Conservation (phyloP, 2,329 filamentous ascomycete genomes). For the Colletotrichum sp. region DNA sequence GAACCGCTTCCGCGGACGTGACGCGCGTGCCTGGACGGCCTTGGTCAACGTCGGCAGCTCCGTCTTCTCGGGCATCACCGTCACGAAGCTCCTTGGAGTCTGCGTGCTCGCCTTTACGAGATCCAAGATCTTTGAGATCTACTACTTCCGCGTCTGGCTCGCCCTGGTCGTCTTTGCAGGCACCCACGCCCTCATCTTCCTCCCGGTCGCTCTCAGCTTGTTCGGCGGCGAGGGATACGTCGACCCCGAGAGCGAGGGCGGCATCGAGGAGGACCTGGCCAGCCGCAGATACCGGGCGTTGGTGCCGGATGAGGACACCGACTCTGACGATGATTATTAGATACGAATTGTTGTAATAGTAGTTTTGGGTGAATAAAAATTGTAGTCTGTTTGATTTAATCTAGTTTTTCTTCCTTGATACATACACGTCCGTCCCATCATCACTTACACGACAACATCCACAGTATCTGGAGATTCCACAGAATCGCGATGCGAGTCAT, state of each 20-base stretch:
- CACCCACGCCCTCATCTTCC: slow-evolving; percentile 85
- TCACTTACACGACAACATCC: neutral
- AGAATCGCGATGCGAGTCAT: neutral
- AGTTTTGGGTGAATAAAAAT: neutral
- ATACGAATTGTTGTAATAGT: neutral
- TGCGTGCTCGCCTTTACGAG: slow-evolving; percentile 91
- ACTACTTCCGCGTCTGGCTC: slow-evolving; percentile 98
- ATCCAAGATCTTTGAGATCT: slow-evolving; percentile 99
- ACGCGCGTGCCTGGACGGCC: slow-evolving; percentile 89
- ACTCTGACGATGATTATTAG: slow-evolving; percentile 72
- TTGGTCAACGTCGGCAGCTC: slow-evolving; percentile 93
- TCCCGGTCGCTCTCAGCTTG: slow-evolving; percentile 88
- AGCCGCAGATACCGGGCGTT: slow-evolving; percentile 79
- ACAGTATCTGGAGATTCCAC: neutral
- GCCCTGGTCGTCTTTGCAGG: slow-evolving; percentile 90
- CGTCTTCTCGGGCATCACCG: slow-evolving; percentile 94
- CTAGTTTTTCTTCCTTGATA: neutral
- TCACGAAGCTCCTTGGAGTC: slow-evolving; percentile 94
- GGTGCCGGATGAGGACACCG: slow-evolving; percentile 75
- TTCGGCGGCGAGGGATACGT: slow-evolving; percentile 87
- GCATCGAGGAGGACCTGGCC: slow-evolving; percentile 87
- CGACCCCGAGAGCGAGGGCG: slow-evolving; percentile 85
- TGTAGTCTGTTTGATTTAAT: neutral
- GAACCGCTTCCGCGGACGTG: slow-evolving; percentile 78
- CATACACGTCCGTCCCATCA: neutral